Percentiles rank a stretch among this genome's conserved stretches.
Evolutionary conservation across 1,284 basidiomycete genomes (phyloP).

Genomic region (Boletus smithii): DNA sequence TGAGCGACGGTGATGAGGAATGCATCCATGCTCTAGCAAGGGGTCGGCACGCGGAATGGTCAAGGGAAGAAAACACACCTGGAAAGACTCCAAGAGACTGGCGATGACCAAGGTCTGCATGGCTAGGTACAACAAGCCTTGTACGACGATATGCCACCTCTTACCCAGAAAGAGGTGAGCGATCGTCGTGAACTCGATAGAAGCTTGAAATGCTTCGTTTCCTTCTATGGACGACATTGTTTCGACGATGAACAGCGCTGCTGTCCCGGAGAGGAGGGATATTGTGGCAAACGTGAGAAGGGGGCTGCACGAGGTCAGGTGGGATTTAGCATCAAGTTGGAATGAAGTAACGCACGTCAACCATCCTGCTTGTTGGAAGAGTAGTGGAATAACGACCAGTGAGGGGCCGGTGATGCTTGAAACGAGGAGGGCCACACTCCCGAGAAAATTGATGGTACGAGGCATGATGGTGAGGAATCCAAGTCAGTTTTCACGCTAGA

Average conservation of each 20-base stretch:
- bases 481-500: no score
- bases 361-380: conserved; percentile 29
- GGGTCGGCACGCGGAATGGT: not conserved
- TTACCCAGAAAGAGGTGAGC: conserved; percentile 28
- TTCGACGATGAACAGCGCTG: conserved; percentile 24
- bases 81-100: conserved; percentile 27
- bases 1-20: conserved; percentile 26
- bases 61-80: conserved; percentile 8
- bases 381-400: conserved; percentile 22
- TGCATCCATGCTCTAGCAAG: conserved; percentile 23
- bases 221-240: conserved; percentile 28
- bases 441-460: conserved; percentile 23
- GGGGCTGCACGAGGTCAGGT: conserved; percentile 9
- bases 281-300: conserved; percentile 17
- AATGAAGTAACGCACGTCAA: conserved; percentile 26
- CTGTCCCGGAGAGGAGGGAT: conserved; percentile 21
- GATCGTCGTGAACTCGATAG: conserved; percentile 27
- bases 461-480: no score
- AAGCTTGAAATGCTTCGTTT: conserved; percentile 23
- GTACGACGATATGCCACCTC: conserved; percentile 25
- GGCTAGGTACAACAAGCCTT: conserved; percentile 22
- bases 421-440: conserved; percentile 28
- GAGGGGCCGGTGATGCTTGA: conserved; percentile 27
- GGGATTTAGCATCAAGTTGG: no score
- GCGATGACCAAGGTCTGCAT: conserved; percentile 25